Conservation (phyloP, 148 eudicot genomes). For the Silene latifolia region DNA sequence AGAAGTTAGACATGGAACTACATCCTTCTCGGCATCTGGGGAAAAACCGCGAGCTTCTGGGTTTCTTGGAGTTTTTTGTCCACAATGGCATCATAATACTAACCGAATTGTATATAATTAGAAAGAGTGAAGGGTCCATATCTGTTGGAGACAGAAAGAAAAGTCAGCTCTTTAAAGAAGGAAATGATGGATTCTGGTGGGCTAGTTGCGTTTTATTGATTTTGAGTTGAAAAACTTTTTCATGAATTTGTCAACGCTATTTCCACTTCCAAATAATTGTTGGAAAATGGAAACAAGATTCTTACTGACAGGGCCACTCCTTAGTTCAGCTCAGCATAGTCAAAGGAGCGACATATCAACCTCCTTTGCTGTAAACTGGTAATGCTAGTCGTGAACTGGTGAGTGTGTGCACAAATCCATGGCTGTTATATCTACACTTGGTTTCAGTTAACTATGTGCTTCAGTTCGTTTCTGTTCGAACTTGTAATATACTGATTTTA, state of each 20-base stretch:
- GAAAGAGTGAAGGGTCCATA: no score
- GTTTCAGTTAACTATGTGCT: background rate
- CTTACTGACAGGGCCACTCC: background rate
- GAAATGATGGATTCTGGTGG: no score
- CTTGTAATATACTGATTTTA: background rate
- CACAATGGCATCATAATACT: background rate
- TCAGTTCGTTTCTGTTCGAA: background rate
- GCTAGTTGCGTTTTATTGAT: background rate
- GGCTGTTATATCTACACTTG: background rate
- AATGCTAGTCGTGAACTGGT: background rate
- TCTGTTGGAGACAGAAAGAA: no score
- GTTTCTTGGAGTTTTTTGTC: background rate
- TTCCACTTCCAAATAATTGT: background rate
- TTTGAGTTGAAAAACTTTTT: constrained; percentile 3
- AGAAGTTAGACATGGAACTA: no score
- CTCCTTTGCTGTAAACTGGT: background rate
- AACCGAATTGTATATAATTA: no score
- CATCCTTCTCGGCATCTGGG: no score
- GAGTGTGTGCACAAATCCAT: background rate
- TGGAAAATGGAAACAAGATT: constrained; percentile 3
- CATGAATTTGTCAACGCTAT: background rate
- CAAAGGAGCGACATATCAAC: background rate
- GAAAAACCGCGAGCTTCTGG: no score
- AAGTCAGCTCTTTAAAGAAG: no score
- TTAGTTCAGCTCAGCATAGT: background rate